Evolutionary conservation across 2,329 filamentous ascomycete genomes (phyloP).

Genomic region (Chaetomiaceae sp.): DNA sequence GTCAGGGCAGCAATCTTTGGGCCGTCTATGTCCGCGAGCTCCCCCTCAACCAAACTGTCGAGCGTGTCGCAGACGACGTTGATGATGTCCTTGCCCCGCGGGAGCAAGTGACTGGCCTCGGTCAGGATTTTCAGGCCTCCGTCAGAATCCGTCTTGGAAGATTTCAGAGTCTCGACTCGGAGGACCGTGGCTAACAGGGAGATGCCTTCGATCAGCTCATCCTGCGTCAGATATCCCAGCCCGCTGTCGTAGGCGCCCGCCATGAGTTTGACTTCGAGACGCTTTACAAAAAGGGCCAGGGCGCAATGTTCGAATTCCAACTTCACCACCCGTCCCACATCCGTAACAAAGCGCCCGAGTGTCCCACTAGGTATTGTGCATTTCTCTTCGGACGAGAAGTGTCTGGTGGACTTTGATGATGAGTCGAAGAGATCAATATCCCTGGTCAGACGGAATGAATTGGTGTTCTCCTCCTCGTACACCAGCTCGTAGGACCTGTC

Average conservation of each 20-base stretch:
- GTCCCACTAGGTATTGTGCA: constrained; percentile 64
- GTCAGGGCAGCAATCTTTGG: constrained; percentile 60
- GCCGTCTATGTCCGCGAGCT: constrained; percentile 52
- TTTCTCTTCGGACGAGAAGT: constrained; percentile 40
- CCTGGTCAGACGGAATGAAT: constrained; percentile 64
- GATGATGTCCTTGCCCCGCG: constrained; percentile 67
- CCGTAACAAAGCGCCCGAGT: constrained; percentile 67
- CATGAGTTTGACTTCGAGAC: constrained; percentile 62
- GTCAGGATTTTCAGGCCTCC: constrained; percentile 47
- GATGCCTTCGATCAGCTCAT: constrained; percentile 69
- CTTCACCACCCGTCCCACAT: constrained; percentile 69
- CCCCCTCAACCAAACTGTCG: constrained; percentile 62
- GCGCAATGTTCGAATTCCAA: constrained; percentile 77
- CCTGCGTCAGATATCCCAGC: constrained; percentile 50
- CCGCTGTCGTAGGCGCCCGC: constrained; percentile 51
- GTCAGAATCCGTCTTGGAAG: constrained; percentile 25
- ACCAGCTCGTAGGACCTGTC: constrained; percentile 65
- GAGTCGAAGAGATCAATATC: constrained; percentile 60
- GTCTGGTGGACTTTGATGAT: constrained; percentile 42
- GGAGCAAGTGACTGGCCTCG: constrained; percentile 52
- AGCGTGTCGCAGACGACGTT: constrained; percentile 79
- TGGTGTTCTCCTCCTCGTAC: constrained; percentile 80
- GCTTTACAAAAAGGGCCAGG: constrained; percentile 71
- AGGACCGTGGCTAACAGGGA: constrained; percentile 68
- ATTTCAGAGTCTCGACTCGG: constrained; percentile 43